A percentile compares a stretch with the other conserved stretches of the same genome.
phyloP scores from a whole-genome alignment of 331 rosid genomes.

The Arachis monticola region DNA sequence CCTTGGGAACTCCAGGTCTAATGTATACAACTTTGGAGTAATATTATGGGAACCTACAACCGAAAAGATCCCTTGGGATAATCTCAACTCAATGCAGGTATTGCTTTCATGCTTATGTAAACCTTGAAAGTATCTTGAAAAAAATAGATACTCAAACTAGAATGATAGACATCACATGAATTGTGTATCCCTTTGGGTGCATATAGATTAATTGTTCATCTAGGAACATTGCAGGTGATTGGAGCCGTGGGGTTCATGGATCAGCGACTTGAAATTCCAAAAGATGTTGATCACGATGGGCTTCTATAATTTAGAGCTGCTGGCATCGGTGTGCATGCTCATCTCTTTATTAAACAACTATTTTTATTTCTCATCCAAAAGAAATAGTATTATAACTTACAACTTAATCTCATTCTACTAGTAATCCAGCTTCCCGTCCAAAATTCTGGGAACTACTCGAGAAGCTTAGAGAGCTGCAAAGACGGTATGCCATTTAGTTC shows the following conservation, averaged over 20 bases:
- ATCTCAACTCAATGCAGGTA: too few relatives aligned
- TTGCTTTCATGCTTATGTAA: too few relatives aligned
- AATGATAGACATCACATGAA: not conserved
- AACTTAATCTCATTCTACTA: conserved; percentile 48
- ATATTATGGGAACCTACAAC: too few relatives aligned
- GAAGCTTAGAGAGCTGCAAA: too few relatives aligned
- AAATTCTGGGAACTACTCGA: too few relatives aligned
- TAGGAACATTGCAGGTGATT: conserved; percentile 79
- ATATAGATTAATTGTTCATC: conserved; percentile 51
- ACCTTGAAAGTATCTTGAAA: too few relatives aligned
- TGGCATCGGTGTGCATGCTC: conserved; percentile 70
- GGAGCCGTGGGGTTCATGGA: conserved; percentile 95
- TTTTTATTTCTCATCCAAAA: conserved; percentile 11
- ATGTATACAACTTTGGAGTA: too few relatives aligned
- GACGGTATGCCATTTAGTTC: too few relatives aligned
- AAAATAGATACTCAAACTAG: too few relatives aligned
- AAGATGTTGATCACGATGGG: conserved; percentile 83
- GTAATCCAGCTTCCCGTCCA: conserved; percentile 60
- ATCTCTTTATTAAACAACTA: conserved; percentile 1
- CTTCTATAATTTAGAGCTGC: conserved; percentile 88
- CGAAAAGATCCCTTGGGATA: too few relatives aligned
- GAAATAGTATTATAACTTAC: conserved; percentile 27
- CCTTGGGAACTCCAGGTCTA: too few relatives aligned
- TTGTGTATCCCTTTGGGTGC: conserved; percentile 32
- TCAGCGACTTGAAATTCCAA: conserved; percentile 54